Evolutionary conservation across 805 yeast species (phyloP).

Genomic region (Priceomyces fermenticarens): DNA sequence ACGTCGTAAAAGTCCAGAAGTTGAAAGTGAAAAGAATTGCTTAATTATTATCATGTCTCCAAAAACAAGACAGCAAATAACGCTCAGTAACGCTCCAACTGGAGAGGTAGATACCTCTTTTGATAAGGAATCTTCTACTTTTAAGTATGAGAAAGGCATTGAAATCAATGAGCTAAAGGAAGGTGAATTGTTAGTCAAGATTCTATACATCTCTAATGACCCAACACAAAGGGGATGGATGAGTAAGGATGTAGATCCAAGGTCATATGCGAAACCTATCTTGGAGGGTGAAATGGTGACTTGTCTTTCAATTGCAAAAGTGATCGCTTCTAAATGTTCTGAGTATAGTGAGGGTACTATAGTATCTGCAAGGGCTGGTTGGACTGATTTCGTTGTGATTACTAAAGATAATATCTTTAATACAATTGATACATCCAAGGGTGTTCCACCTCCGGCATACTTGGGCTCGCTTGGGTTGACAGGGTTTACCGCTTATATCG

Average conservation of each 20-base stretch:
- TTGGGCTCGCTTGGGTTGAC: slow-evolving; percentile 54
- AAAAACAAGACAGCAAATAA: slow-evolving; percentile 13
- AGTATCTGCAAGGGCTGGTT: slow-evolving; percentile 37
- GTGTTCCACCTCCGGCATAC: slow-evolving; percentile 40
- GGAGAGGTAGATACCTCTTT: slow-evolving; percentile 17
- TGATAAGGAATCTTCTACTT: slow-evolving; percentile 23
- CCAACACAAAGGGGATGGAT: slow-evolving; percentile 65
- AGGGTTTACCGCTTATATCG: slow-evolving; percentile 60
- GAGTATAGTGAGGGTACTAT: slow-evolving; percentile 43
- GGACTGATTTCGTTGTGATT: slow-evolving; percentile 49
- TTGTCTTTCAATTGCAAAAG: slow-evolving; percentile 46
- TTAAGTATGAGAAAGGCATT: slow-evolving; percentile 15
- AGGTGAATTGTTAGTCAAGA: slow-evolving; percentile 45
- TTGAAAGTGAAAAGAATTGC: no score
- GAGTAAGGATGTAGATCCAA: slow-evolving; percentile 27
- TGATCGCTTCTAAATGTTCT: slow-evolving; percentile 44
- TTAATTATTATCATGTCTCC: slow-evolving; percentile 2
- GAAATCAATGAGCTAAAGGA: slow-evolving; percentile 18
- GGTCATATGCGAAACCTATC: slow-evolving; percentile 36
- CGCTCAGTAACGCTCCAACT: slow-evolving; percentile 20
- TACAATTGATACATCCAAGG: slow-evolving; percentile 24
- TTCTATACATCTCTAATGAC: slow-evolving; percentile 51
- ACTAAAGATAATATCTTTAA: slow-evolving; percentile 20
- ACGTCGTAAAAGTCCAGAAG: no score
- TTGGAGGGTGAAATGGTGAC: slow-evolving; percentile 45